Base-by-base conservation (phyloP, 768 basidiomycete genomes). In the Gloeopeniophorella convolvens region DNA sequence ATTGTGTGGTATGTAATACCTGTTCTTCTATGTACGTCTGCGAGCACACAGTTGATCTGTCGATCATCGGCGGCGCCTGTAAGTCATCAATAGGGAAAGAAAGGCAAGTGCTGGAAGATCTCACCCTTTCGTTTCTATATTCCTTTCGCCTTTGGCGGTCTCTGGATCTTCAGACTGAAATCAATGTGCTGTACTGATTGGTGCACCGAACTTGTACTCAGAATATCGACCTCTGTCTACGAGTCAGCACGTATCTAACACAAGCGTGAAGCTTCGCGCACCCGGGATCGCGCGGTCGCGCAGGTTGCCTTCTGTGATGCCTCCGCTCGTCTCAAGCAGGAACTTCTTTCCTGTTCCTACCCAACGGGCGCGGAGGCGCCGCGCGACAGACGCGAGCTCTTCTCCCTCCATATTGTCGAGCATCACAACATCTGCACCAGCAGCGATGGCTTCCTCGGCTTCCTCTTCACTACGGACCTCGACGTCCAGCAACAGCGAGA, bases 361-460 rank as follows among this genome's bases (percentile, higher is more conserved):
- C 91, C 90, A 96, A 59, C 79, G 84, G 55, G 81, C 76, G 66
- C 82, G 89, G 60, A 99, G 66, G 23, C 72, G 75, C 36, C 72
- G 74, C 3, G 92, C 89, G 5, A 84, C 82, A 28, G 64, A 69
- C 9, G 78, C 74, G 35, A 98, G 72, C 59, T 84, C 76, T 2
- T 73, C 71, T 2, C 90, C 93, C 60, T 87, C 82, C 41, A 96
- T 85, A 66, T 96, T 95, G 62, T 97, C 93, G 20, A 96, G 79
- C 92, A 96, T 95, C 61, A 97, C 74, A 42, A 97, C 82, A 65
- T 97, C 90, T 21, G 90, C 93, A 3, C 96, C 96, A 5, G 94
- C 94, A 12, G 82, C 81, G 60, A 99, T 92, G n/a, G 96, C 96
- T 70, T 98, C 93, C 61, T 94, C 84, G 10, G 93, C 96, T 65